Evolutionary conservation across 805 yeast genomes (phyloP).

Genomic region (Kazachstania martiniae): DNA sequence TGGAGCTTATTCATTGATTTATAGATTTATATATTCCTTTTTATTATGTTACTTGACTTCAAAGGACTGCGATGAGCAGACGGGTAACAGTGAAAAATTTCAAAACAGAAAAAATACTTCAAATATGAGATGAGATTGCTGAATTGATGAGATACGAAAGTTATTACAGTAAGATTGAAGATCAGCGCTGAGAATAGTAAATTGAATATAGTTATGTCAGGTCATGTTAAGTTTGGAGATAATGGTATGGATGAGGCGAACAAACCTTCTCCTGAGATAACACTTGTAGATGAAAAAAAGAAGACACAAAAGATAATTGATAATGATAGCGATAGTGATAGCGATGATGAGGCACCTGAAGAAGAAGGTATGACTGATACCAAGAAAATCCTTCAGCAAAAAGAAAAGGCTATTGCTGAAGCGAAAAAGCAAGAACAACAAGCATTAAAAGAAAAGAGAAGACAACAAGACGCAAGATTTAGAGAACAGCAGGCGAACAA

Average conservation of each 20-base stretch:
- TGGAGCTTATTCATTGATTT: neutral
- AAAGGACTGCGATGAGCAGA: constrained; percentile 2
- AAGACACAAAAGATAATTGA: constrained; percentile 3
- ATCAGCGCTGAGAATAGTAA: no score
- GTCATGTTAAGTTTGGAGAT: constrained; percentile 19
- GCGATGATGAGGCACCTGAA: constrained; percentile 42
- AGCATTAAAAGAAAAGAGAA: constrained; percentile 25
- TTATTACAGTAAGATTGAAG: no score
- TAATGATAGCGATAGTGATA: constrained; percentile 17
- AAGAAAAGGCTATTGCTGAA: constrained; percentile 20
- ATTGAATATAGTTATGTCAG: constrained; percentile 1
- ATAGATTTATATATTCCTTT: neutral
- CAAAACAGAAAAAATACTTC: neutral
- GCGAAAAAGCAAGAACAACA: constrained; percentile 17
- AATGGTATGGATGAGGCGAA: constrained; percentile 7
- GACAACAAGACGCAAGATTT: constrained; percentile 20
- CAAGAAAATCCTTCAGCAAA: constrained; percentile 14
- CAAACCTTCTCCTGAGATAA: constrained; percentile 4
- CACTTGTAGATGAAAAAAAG: constrained; percentile 2
- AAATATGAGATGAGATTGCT: no score
- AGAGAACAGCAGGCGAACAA: constrained; percentile 27
- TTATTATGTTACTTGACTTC: no score
- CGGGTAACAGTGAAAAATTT: no score
- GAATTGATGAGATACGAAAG: no score
- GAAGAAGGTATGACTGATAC: constrained; percentile 32